phyloP scores from a whole-genome alignment of 331 rosid species.

The Spiraea crenata region DNA sequence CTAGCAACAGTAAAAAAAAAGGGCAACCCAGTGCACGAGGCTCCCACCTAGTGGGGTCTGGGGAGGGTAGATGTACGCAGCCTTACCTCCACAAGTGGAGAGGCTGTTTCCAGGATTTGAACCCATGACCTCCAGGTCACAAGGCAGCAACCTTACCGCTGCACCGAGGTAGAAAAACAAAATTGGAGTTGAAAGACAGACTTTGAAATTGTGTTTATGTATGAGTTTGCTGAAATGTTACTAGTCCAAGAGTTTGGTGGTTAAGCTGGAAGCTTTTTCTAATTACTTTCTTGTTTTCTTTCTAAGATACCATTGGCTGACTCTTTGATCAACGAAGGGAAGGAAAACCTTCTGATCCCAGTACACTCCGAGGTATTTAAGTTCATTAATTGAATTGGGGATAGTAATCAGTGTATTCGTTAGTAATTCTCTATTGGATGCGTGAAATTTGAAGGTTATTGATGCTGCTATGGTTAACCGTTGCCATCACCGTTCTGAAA shows the following conservation, averaged over 20 bases:
- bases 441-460: conserved; percentile 42
- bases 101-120: too few species aligned
- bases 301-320: conserved; percentile 35
- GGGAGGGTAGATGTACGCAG: too few species aligned
- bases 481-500: conserved; percentile 92
- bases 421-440: conserved; percentile 14
- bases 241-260: background rate
- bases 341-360: conserved; percentile 73
- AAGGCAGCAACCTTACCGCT: too few species aligned
- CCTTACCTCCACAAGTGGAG: too few species aligned
- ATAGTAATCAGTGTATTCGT: background rate
- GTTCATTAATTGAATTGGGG: background rate
- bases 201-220: too few species aligned
- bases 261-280: background rate
- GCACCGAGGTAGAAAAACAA: conserved; percentile 1
- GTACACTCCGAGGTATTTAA: conserved; percentile 46
- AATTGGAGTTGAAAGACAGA: background rate
- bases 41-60: too few species aligned
- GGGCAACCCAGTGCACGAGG: too few species aligned
- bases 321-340: conserved; percentile 56
- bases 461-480: conserved; percentile 51
- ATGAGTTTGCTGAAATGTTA: background rate
- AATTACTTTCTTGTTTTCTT: conserved; percentile 12
- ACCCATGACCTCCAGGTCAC: too few species aligned
- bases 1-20: background rate